These are phyloP conservation scores for Ascosphaera pollenicola DNA, from an alignment of 2,329 filamentous ascomycete genomes.

Conservation along the genomic window DNA sequence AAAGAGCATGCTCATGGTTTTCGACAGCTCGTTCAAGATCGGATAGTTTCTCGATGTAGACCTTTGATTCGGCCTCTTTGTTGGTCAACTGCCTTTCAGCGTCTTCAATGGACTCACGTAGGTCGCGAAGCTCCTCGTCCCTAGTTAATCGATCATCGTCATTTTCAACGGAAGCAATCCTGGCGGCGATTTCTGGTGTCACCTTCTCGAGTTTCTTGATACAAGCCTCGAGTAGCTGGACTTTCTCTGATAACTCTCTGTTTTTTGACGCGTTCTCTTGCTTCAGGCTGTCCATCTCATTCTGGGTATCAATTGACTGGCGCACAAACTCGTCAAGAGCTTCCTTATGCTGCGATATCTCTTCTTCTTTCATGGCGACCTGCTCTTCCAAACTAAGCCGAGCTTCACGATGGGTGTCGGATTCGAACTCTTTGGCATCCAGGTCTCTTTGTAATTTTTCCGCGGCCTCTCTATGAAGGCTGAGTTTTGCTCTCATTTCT, in stretches of 20 bases:
- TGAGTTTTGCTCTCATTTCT: conserved; percentile 2
- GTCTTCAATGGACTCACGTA: too few species aligned
- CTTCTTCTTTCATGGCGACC: conserved; percentile 8
- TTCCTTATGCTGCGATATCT: conserved; percentile 9
- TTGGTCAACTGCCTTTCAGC: too few species aligned
- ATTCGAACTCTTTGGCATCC: conserved; percentile 5
- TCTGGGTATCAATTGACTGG: too few species aligned
- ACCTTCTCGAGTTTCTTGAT: too few species aligned
- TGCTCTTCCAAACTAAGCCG: conserved; percentile 6
- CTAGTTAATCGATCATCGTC: conserved; percentile 5
- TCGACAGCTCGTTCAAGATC: too few species aligned
- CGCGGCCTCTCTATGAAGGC: conserved; percentile 10
- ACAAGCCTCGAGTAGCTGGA: conserved; percentile 1
- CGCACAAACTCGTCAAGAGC: conserved; percentile 6
- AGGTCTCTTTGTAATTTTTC: conserved; percentile 13
- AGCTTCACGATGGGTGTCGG: conserved; percentile 5
- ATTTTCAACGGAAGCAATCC: conserved; percentile 10
- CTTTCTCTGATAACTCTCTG: conserved; percentile 9
- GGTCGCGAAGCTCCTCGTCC: too few species aligned
- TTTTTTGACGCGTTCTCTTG: conserved; percentile 10
- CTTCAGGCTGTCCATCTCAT: conserved; percentile 4
- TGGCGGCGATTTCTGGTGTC: conserved; percentile 3
- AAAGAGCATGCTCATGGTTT: too few species aligned
- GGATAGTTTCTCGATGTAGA: too few species aligned
- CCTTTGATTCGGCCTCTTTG: too few species aligned